Evolutionary conservation across 2,329 filamentous ascomycete genomes (phyloP).

Genomic region (Xylaria sp.): DNA sequence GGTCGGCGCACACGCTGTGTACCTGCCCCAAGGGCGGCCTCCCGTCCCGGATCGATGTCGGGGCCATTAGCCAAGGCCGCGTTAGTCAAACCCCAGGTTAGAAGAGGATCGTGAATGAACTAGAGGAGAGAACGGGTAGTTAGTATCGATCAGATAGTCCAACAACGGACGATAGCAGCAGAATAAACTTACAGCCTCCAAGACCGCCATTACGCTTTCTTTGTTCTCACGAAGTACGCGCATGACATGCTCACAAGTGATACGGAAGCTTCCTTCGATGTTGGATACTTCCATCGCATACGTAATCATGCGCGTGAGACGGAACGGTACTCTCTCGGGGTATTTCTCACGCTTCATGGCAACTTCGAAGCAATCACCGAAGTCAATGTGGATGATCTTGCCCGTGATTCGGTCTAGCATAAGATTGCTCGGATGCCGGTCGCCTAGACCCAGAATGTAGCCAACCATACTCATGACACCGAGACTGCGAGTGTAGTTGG

Average conservation of each 20-base stretch:
- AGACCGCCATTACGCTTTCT: slow-evolving; percentile 94
- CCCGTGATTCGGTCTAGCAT: slow-evolving; percentile 95
- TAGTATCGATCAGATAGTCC: slow-evolving; percentile 12
- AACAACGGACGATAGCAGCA: not conserved
- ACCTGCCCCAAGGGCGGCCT: slow-evolving; percentile 46
- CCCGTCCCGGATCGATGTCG: slow-evolving; percentile 59
- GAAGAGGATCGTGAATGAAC: slow-evolving; percentile 99
- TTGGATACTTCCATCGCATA: slow-evolving; percentile 99
- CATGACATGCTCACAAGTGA: slow-evolving; percentile 98
- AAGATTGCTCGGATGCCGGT: slow-evolving; percentile 94
- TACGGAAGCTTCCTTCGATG: slow-evolving; percentile 96
- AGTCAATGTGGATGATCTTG: slow-evolving; percentile 98
- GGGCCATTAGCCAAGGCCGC: slow-evolving; percentile 59
- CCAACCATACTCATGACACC: slow-evolving; percentile 99
- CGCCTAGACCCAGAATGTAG: slow-evolving; percentile 93
- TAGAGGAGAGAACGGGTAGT: slow-evolving; percentile 33
- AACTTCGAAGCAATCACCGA: slow-evolving; percentile 98
- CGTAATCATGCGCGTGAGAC: slow-evolving; percentile 95
- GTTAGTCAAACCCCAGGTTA: slow-evolving; percentile 85
- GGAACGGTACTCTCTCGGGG: slow-evolving; percentile 94
- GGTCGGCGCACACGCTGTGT: slow-evolving; percentile 54
- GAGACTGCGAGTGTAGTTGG: slow-evolving; percentile 96
- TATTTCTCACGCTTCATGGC: slow-evolving; percentile 99
- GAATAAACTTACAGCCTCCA: slow-evolving; percentile 76
- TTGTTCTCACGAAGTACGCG: slow-evolving; percentile 93